Base-by-base conservation (phyloP, 257 asterid species). In the Solanum megistacrolobum region DNA sequence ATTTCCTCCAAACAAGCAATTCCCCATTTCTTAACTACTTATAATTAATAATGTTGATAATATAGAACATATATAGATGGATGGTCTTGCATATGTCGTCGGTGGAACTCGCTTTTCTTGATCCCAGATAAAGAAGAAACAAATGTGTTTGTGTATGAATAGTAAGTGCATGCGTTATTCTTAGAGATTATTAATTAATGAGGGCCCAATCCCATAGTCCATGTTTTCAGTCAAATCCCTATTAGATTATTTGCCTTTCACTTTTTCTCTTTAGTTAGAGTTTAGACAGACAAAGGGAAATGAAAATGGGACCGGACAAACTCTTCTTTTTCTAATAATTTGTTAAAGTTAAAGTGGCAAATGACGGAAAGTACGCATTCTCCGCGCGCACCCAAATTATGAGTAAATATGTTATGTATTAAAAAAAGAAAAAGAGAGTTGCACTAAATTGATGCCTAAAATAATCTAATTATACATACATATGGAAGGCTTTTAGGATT, bases 1-100 rank as follows among this genome's bases (percentile, higher is more conserved):
- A 82, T 82, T 68, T 7, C 93, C 99, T 78, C 97, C 95, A 65
- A 93, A 82, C 86, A 93, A 88, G 94, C 99, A 96, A 85, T 95
- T 96, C 38, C 99, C 99, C 99, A 96, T 95, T 13, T 43, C 52
- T 48, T 14, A 73, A 7, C 9, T 36, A 11, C 48, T 43, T 43
- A 43, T 60, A n/a, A 2, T 20, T 38, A 7, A 34, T 27, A 35
- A 29, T 41, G 20, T 32, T 34, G n/a, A 41, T 41, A 41, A 41
- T 41, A 43, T 65, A 36, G n/a, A 2, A 65, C 41, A 32, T 35
- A 62, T 41, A 74, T 73, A 21, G 23, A 69, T 36, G 12, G 35
- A 76, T 38, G 35, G 81, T 38, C 31, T 85, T 86, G 38, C 14
- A 41, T 43, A 43, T 82, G 83, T 84, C 88, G 90, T 90, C 90